Base-by-base conservation (phyloP, 176 grass and related monocot species). In the Avena insularis region DNA sequence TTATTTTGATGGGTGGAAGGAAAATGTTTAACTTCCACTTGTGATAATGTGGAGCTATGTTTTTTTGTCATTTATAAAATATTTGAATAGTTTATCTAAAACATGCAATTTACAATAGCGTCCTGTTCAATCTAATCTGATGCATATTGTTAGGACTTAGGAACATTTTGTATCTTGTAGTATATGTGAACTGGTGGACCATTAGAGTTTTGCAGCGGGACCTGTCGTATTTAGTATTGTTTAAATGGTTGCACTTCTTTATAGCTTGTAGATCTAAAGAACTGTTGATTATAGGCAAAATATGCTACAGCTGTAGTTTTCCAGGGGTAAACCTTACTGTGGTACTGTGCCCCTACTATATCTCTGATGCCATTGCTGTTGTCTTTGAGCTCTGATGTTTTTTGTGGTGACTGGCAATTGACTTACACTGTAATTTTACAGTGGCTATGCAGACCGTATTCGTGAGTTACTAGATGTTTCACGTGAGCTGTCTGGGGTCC, bases 361-460 rank as follows among this genome's bases (percentile, higher is more conserved):
- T 71, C 76, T 46, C 11, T 9, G 16, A 25, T 83, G 55, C 35
- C 55, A 61, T 71, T 87, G 51, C 20, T 79, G 47, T 45, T 75
- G 35, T 82, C 70, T 80, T 89, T 80, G 68, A 50, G 14, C 58
- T 58, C 20, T 56, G 61, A 73, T 53, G 77, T 56, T 68, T 64
- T 80, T 66, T 25, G 21, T 58, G 1, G 3, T 77, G 49, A 55
- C 80, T 61, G 50, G 11, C 20, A 84, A 81, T 88, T 69, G 51
- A 59, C 29, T 78, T 92, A 66, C 77, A 72, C 74, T 90, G 53
- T 90, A 87, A 60, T 73, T 80, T 88, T 79, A 91, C 93, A 99
- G 97, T 94, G 97, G 97, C 79, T 99, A 99, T 79, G 94, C 97
- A 65, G 94, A 96, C 72, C 92, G 97, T 77, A 99, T 99, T 88